phyloP scores from a whole-genome alignment of 225 moss, liverwort and hornwort genomes.

The Neckera pumila region DNA sequence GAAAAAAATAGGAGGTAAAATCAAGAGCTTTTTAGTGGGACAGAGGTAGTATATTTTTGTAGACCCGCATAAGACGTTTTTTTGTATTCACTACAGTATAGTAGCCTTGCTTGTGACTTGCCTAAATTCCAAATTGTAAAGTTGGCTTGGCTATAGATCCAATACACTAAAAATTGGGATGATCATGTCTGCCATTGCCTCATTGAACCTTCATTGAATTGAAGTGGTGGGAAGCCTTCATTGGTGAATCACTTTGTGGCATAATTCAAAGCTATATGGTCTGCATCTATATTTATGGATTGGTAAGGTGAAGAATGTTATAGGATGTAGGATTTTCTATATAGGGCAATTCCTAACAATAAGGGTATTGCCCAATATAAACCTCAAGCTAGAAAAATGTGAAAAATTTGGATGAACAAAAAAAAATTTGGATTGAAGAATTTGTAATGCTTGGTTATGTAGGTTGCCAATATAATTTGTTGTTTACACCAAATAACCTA shows the following conservation, averaged over 20 bases:
- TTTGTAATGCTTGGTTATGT: too few relatives aligned
- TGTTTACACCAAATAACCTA: too few relatives aligned
- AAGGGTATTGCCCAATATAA: too few relatives aligned
- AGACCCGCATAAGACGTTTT: not conserved
- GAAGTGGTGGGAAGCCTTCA: not conserved
- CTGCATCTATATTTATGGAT: not conserved
- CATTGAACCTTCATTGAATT: not conserved
- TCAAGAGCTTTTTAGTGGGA: too few relatives aligned
- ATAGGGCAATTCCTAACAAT: too few relatives aligned
- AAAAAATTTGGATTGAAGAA: too few relatives aligned
- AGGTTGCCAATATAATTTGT: accelerated
- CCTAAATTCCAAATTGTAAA: not conserved
- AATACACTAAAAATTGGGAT: not conserved
- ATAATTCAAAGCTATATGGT: not conserved
- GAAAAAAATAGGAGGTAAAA: too few relatives aligned
- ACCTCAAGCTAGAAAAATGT: too few relatives aligned
- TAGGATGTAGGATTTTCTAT: not conserved
- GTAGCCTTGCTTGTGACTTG: not conserved
- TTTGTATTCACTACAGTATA: not conserved
- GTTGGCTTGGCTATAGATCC: not conserved
- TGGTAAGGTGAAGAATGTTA: not conserved
- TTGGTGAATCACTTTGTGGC: not conserved
- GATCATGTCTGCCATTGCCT: not conserved
- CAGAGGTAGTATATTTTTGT: too few relatives aligned
- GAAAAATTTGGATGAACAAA: too few relatives aligned